Base-by-base conservation (phyloP, 148 eudicot genomes). In the Gaultheria prostrata region DNA sequence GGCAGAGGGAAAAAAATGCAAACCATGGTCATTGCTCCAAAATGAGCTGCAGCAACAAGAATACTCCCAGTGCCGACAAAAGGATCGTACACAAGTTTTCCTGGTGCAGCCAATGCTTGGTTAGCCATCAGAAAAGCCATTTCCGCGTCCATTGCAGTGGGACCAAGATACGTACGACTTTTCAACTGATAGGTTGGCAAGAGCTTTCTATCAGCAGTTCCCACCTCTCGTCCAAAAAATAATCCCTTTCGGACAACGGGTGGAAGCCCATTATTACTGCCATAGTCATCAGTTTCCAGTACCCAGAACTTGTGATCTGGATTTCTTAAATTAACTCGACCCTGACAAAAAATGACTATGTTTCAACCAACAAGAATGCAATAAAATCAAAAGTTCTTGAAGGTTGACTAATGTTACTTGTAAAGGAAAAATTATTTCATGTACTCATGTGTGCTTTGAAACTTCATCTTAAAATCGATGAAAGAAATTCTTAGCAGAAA, bases 101-200 rank as follows among this genome's bases (percentile, higher is more conserved):
- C 99, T 28, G 96, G 89, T 82, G 91, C 85, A 83, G 90, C 97
- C 79, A 92, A 92, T 59, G 98, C 99, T 84, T 95, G 99, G 74
- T 97, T 97, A 82, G 99, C 98, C 99, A 97, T 97, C 87, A 97
- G 82, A 85, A 97, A 95, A 76, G 99, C 98, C 93, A 97, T 92
- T 91, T 97, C 99, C 32, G 98, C 98, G 87, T 97, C 99, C 99
- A 97, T 97, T 48, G 99, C 98, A 32, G 99, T 97, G 32, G 99
- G 99, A 45, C 99, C 99, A 49, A 97, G 92, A 91, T 97, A 97
- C 26, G 81, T 91, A 61, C 98, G 96, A 81, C 98, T 93, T 83
- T 97, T 97, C 82, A 97, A 87, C 86, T 97, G 95, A 90, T 97
- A 97, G 20, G 96, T 93, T 51, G 97, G 99, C 84, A 97, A 84